These are phyloP conservation scores for Basidiobolus heterosporus DNA, from an alignment of 371 early-diverging fungal genomes.

Conservation along the genomic window DNA sequence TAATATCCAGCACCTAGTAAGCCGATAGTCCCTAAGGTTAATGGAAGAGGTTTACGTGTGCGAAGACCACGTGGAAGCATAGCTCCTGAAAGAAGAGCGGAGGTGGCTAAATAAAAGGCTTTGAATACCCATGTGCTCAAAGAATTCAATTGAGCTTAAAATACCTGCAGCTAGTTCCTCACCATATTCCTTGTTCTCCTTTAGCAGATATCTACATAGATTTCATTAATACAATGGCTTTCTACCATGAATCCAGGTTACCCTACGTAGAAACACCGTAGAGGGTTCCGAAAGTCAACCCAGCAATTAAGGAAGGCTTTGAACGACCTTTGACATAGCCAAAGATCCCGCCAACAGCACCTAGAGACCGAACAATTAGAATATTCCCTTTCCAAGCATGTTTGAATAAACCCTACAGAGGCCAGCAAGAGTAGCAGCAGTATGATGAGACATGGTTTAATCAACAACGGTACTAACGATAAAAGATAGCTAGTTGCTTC, in stretches of 20 bases:
- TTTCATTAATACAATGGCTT: not conserved
- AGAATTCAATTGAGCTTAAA: no score
- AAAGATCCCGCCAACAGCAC: constrained; percentile 30
- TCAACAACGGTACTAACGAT: no score
- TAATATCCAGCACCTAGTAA: constrained; percentile 25
- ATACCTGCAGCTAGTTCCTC: constrained; percentile 33
- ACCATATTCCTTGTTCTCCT: constrained; percentile 45
- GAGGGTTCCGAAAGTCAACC: constrained; percentile 36
- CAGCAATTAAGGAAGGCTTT: constrained; percentile 41
- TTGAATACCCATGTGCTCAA: no score
- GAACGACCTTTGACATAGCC: constrained; percentile 39
- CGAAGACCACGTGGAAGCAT: constrained; percentile 40
- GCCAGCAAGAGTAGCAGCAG: constrained; percentile 28
- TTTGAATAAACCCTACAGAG: constrained; percentile 11
- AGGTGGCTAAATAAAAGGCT: constrained; percentile 18
- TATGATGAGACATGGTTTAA: constrained; percentile 21
- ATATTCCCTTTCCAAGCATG: not conserved
- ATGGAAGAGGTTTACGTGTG: constrained; percentile 27
- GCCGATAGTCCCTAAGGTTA: constrained; percentile 21
- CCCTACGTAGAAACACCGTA: constrained; percentile 32
- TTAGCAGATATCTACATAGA: constrained; percentile 23
- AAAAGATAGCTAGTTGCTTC: no score
- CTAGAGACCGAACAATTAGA: constrained; percentile 3
- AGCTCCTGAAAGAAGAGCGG: constrained; percentile 29
- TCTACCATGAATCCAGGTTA: not conserved